phyloP scores from a whole-genome alignment of 2,329 filamentous ascomycete genomes.

The Fusarium sp. region DNA sequence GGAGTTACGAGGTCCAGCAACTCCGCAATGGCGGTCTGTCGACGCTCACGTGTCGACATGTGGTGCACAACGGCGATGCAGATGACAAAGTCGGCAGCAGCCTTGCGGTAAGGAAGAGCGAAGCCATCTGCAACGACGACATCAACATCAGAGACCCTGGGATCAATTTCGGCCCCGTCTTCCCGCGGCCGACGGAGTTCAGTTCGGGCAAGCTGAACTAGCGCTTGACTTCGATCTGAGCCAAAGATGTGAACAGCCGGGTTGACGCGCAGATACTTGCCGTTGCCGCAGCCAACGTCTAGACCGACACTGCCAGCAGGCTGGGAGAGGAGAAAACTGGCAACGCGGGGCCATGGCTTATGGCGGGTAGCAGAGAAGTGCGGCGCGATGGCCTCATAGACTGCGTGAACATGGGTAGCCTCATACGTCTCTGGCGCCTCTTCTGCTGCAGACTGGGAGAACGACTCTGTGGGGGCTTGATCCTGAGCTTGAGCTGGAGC shows the following conservation, averaged over 20 bases:
- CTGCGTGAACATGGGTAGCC: constrained; percentile 85
- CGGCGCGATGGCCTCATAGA: constrained; percentile 88
- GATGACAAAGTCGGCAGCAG: constrained; percentile 81
- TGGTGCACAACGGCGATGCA: constrained; percentile 96
- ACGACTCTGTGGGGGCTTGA: constrained; percentile 15
- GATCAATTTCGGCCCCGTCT: constrained; percentile 27
- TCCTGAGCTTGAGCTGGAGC: constrained; percentile 8
- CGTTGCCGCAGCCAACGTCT: constrained; percentile 96
- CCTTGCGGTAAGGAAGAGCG: constrained; percentile 78
- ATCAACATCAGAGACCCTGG: constrained; percentile 63
- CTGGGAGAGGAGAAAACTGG: constrained; percentile 77
- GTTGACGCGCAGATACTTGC: constrained; percentile 91
- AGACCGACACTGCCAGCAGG: constrained; percentile 81
- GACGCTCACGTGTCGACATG: constrained; percentile 80
- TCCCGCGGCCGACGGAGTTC: constrained; percentile 37
- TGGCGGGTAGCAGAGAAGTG: constrained; percentile 86
- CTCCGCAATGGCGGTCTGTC: constrained; percentile 77
- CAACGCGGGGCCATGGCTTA: constrained; percentile 93
- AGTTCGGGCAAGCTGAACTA: constrained; percentile 63
- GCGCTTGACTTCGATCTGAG: constrained; percentile 79
- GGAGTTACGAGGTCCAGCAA: constrained; percentile 75
- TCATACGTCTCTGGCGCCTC: constrained; percentile 74
- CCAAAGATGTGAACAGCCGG: constrained; percentile 81
- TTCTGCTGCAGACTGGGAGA: constrained; percentile 41
- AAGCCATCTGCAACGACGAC: constrained; percentile 85